These are phyloP conservation scores for Sporothrix protearum DNA, from an alignment of 2,329 filamentous ascomycete species.

Conservation along the genomic window DNA sequence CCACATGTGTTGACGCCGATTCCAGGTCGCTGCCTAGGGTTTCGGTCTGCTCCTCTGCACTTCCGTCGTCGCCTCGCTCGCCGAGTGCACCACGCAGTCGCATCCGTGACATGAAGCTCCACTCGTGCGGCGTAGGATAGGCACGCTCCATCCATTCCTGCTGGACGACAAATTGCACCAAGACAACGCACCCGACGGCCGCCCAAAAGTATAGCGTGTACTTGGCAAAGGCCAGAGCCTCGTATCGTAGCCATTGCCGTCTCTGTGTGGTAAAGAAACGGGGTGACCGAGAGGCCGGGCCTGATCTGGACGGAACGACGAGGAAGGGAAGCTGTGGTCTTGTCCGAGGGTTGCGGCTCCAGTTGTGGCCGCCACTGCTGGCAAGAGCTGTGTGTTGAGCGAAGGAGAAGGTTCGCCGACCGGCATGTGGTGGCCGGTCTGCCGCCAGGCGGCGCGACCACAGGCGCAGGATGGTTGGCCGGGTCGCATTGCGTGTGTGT, in stretches of 20 bases:
- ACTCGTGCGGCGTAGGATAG: constrained; percentile 79
- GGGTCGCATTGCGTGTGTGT: constrained; percentile 16
- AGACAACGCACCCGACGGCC: constrained; percentile 55
- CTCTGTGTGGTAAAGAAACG: constrained; percentile 78
- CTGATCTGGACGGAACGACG: constrained; percentile 36
- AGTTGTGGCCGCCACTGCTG: constrained; percentile 10
- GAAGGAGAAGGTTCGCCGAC: constrained; percentile 16
- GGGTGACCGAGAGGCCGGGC: constrained; percentile 38
- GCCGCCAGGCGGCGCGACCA: constrained; percentile 16
- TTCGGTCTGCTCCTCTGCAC: constrained; percentile 25
- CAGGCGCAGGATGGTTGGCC: constrained; percentile 9
- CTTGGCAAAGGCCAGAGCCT: constrained; percentile 66
- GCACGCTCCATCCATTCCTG: constrained; percentile 72
- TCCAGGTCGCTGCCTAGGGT: background rate
- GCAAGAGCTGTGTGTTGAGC: constrained; percentile 5
- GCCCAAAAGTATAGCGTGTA: constrained; percentile 65
- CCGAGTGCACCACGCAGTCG: constrained; percentile 62
- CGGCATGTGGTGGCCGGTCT: background rate
- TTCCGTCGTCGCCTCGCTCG: constrained; percentile 53
- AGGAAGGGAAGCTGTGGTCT: constrained; percentile 53
- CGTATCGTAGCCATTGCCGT: constrained; percentile 65
- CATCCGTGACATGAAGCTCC: constrained; percentile 68
- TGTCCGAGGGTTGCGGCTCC: constrained; percentile 17
- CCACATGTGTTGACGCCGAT: constrained; percentile 37
- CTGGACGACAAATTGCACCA: constrained; percentile 62